Evolutionary conservation across 495 filamentous ascomycete genomes (phyloP), one percentile per base, ranked within the genome.

Genomic region (Talaromyces stipitatus): DNA sequence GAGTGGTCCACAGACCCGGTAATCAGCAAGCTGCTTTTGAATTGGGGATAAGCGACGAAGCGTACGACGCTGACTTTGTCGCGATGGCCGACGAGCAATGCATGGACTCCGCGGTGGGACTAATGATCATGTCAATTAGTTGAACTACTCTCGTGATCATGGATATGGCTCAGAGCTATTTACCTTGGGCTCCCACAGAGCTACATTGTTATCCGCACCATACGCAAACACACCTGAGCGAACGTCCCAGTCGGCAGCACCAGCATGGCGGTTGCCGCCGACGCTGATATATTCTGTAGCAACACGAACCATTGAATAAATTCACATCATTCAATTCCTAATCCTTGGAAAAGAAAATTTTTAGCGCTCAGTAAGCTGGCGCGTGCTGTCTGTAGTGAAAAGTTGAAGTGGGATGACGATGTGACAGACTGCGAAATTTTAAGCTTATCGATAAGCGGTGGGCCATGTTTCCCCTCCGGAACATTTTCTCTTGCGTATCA

Each of bases 211-310:
- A 72, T 91, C 90, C 26, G 91, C 87, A 33, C 94, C 94, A 72
- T 89, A 98, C 45, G 92, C 95, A 33, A 97, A 78, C 54, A 92
- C 70, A 11, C 87, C 85, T 32, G 78, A 74, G 59, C 83, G 72
- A 6, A 75, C 64, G 65, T 91, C 82, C 94, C 94, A 98, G 72
- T 97, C 94, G 12, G 94, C 91, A 11, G 89, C 89, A 14, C 84
- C 84, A 24, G 94, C 87, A 61, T 97, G 89, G 58, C 92, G 79
- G 72, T 97, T 97, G 33, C 89, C 92, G 55, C 94, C 94, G 56
- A 85, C 85, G 27, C 91, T 87, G 28, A 95, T 84, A 62, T 90
- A 95, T 12, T 83, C 78, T 54, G 73, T 68, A 52, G 70, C 62
- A 27, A 78, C 67, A 20, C 68, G 69, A 45, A 76, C 69, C 78